Percentiles rank a stretch among this genome's conserved stretches.
These are phyloP conservation scores for Plasmodium falciparum DNA, from an alignment of 169 alveolate genomes.

Conservation along the genomic window DNA sequence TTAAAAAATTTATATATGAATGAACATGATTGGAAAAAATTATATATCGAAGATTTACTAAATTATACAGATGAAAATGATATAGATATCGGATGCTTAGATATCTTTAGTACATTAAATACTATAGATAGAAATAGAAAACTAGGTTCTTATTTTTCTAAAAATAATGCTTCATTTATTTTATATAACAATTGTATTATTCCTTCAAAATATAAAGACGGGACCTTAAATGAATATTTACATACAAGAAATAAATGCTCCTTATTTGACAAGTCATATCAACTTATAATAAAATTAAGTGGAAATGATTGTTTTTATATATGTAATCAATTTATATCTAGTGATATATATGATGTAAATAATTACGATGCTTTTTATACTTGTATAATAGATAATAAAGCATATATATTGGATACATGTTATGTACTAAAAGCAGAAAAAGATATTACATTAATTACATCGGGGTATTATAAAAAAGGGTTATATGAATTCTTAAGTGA, in stretches of 20 bases:
- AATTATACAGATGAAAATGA: conserved; percentile 70
- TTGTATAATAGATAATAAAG: conserved; percentile 79
- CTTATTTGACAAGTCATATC: conserved; percentile 78
- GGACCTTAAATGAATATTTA: conserved; percentile 73
- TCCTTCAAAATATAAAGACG: conserved; percentile 43
- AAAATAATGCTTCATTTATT: conserved; percentile 40
- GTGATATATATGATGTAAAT: conserved; percentile 74
- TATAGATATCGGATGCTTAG: conserved; percentile 54
- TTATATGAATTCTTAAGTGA: conserved; percentile 81
- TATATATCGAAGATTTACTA: conserved; percentile 60
- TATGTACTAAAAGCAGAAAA: conserved; percentile 78
- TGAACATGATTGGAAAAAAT: conserved; percentile 22
- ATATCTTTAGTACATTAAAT: conserved; percentile 29
- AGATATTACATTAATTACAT: conserved; percentile 74
- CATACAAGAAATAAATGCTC: conserved; percentile 77
- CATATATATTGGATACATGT: conserved; percentile 80
- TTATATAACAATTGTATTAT: conserved; percentile 70
- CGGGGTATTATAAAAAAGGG: conserved; percentile 80
- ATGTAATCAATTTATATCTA: conserved; percentile 80
- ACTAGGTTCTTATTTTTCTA: conserved; percentile 39
- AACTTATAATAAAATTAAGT: conserved; percentile 61
- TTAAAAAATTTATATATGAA: conserved; percentile 1
- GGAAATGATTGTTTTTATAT: conserved; percentile 78
- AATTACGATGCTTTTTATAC: conserved; percentile 73
- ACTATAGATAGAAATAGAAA: conserved; percentile 66